phyloP scores from a whole-genome alignment of 345 rosid genomes.

The Litchi chinensis region DNA sequence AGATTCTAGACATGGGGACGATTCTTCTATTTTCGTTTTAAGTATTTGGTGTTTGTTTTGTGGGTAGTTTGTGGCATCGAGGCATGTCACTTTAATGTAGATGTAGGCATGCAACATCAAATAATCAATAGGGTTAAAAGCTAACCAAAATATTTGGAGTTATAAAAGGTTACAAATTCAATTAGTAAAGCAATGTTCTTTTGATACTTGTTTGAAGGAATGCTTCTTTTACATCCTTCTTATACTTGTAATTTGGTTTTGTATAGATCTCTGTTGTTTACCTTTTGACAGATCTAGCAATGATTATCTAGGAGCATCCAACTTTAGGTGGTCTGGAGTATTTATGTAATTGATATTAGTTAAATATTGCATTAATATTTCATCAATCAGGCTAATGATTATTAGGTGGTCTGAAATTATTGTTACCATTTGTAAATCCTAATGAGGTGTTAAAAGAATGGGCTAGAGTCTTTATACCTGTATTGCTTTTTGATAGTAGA shows the following conservation, averaged over 20 bases:
- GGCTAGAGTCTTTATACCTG: constrained; percentile 65
- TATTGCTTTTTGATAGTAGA: constrained; percentile 71
- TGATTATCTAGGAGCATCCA: too few species aligned
- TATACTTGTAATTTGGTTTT: constrained; percentile 2
- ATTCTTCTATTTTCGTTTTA: too few species aligned
- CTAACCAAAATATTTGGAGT: background rate
- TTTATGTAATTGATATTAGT: too few species aligned
- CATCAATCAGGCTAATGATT: too few species aligned
- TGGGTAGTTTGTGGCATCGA: too few species aligned
- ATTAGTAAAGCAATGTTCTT: background rate
- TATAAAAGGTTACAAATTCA: background rate
- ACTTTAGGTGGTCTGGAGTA: too few species aligned
- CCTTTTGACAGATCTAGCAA: too few species aligned
- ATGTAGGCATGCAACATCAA: background rate
- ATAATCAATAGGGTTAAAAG: background rate
- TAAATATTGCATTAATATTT: too few species aligned
- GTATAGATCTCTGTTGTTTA: background rate
- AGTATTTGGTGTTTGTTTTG: too few species aligned
- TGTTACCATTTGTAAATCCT: constrained; percentile 36
- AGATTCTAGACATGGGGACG: background rate
- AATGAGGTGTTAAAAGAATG: constrained; percentile 71
- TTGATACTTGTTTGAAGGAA: background rate
- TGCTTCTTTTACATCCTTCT: background rate
- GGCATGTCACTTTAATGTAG: background rate
- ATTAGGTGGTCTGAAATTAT: constrained; percentile 16